phyloP scores from a whole-genome alignment of 2,329 filamentous ascomycete genomes.

The Fusarium anthophilum region DNA sequence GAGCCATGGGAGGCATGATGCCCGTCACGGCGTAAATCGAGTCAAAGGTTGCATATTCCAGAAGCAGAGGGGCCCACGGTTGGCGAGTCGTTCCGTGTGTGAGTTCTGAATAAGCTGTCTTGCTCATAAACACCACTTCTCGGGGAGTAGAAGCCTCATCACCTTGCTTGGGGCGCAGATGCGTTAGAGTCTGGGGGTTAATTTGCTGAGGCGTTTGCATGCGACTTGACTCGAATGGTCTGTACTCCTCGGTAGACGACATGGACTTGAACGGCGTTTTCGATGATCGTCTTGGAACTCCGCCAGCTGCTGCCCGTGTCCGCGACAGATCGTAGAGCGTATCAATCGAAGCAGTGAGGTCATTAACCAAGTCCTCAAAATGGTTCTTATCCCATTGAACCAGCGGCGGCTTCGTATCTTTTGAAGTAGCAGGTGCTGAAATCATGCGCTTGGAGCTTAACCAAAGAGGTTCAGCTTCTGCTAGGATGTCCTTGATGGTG shows the following conservation, averaged over 20 bases:
- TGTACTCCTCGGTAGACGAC: constrained; percentile 55
- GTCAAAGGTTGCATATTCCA: constrained; percentile 76
- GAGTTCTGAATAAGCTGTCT: constrained; percentile 61
- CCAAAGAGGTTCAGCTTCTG: constrained; percentile 79
- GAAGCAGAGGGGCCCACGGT: constrained; percentile 66
- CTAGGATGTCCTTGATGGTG: constrained; percentile 82
- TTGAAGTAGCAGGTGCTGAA: constrained; percentile 52
- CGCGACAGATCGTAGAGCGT: constrained; percentile 80
- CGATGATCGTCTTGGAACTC: constrained; percentile 44
- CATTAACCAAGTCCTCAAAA: constrained; percentile 78
- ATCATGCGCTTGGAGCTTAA: constrained; percentile 63
- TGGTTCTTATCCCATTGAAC: constrained; percentile 75
- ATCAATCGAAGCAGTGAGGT: constrained; percentile 81
- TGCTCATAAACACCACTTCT: constrained; percentile 61
- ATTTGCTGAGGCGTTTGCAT: constrained; percentile 71
- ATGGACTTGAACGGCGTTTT: constrained; percentile 49
- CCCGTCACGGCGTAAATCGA: constrained; percentile 69
- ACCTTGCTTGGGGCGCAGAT: constrained; percentile 54
- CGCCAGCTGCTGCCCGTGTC: constrained; percentile 64
- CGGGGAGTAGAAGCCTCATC: constrained; percentile 48
- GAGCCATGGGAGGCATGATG: constrained; percentile 71
- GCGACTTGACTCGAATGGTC: constrained; percentile 66
- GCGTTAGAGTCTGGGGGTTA: constrained; percentile 62
- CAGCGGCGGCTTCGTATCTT: constrained; percentile 64
- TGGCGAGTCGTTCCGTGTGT: constrained; percentile 53